phyloP scores from a whole-genome alignment of 805 yeast genomes.

The Barnettozyma vustinii region DNA sequence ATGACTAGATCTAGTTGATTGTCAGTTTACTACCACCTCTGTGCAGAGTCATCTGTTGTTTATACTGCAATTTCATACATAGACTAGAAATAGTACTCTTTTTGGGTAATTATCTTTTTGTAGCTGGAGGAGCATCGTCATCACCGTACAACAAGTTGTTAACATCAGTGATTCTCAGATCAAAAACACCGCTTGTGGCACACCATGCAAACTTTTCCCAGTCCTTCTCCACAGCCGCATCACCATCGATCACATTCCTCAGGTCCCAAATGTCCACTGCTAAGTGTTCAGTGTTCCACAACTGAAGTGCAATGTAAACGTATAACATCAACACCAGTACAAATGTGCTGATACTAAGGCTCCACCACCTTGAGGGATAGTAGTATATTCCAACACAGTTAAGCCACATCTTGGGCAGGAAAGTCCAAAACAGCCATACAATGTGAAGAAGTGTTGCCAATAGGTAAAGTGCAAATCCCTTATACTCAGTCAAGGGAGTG shows the following conservation, averaged over 20 bases:
- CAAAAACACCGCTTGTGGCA: constrained; percentile 83
- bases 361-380: constrained; percentile 92
- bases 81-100: no score
- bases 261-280: constrained; percentile 55
- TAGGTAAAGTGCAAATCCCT: constrained; percentile 80
- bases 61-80: no score
- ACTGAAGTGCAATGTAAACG: constrained; percentile 61
- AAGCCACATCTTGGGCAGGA: constrained; percentile 56
- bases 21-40: neutral
- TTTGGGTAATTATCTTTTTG: neutral
- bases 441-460: constrained; percentile 51
- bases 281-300: constrained; percentile 72
- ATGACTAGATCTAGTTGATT: neutral
- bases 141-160: constrained; percentile 54
- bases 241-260: constrained; percentile 65
- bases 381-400: constrained; percentile 53
- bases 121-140: neutral
- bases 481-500: constrained; percentile 69
- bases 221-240: constrained; percentile 28
- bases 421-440: constrained; percentile 68
- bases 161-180: constrained; percentile 68
- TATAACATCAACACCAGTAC: constrained; percentile 67
- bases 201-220: constrained; percentile 38
- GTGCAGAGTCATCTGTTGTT: no score
- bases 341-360: constrained; percentile 69